These are phyloP conservation scores for Skeletonema costatum DNA, from an alignment of 108 stramenopile genomes.

Conservation along the genomic window DNA sequence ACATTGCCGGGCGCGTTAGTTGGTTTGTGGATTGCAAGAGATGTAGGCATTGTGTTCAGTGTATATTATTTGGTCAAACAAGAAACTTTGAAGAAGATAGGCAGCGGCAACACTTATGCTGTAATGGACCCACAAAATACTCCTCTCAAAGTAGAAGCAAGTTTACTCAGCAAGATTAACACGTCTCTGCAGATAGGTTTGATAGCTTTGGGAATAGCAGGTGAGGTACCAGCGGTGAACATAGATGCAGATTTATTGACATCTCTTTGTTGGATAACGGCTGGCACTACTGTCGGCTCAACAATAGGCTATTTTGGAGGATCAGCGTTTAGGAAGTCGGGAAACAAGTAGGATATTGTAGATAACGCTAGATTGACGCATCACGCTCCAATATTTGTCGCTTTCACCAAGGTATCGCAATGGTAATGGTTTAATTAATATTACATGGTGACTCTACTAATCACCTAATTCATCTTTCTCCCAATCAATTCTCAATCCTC, in stretches of 20 bases:
- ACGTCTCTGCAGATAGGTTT: constrained; percentile 78
- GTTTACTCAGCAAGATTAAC: constrained; percentile 73
- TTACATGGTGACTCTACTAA: background rate
- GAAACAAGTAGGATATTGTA: constrained; percentile 10
- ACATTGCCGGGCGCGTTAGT: constrained; percentile 67
- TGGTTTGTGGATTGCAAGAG: constrained; percentile 69
- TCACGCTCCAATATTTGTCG: background rate
- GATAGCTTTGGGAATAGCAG: constrained; percentile 48
- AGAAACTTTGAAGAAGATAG: constrained; percentile 27
- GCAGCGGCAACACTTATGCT: constrained; percentile 15
- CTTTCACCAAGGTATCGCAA: background rate
- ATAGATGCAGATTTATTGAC: constrained; percentile 34
- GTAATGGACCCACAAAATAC: constrained; percentile 58
- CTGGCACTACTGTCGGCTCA: constrained; percentile 45
- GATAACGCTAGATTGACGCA: background rate
- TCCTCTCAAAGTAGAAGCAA: constrained; percentile 75
- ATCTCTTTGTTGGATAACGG: constrained; percentile 45
- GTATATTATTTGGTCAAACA: constrained; percentile 39
- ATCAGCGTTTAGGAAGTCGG: constrained; percentile 31
- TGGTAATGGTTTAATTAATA: background rate
- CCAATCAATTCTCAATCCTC: background rate
- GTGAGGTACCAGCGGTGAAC: constrained; percentile 34
- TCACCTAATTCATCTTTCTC: background rate
- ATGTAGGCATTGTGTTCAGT: constrained; percentile 48
- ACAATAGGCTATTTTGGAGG: constrained; percentile 42